Percentiles rank a stretch among this genome's conserved stretches.
phyloP scores from a whole-genome alignment of 345 rosid species.

The Rhodamnia argentea region DNA sequence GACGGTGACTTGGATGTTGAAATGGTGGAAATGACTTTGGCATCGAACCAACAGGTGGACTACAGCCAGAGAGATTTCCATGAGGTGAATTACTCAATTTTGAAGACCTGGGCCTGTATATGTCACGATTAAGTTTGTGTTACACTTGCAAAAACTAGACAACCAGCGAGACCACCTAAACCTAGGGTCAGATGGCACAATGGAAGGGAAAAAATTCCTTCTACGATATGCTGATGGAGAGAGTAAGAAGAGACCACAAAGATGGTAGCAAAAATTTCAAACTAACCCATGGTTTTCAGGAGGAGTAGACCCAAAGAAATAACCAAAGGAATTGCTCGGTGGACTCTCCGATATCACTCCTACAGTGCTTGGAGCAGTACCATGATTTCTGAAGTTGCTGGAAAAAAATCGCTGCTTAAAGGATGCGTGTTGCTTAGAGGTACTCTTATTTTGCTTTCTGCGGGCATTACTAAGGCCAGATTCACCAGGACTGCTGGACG shows the following conservation, averaged over 20 bases:
- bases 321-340: slow-evolving; percentile 90
- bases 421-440: slow-evolving; percentile 52
- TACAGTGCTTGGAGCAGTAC: slow-evolving; percentile 31
- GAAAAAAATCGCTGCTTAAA: slow-evolving; percentile 74
- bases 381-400: slow-evolving; percentile 66
- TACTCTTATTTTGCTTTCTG: slow-evolving; percentile 56
- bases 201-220: neutral
- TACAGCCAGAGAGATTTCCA: slow-evolving; percentile 55
- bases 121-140: neutral
- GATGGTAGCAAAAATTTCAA: neutral
- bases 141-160: neutral
- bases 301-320: slow-evolving; percentile 91
- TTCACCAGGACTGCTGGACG: slow-evolving; percentile 45
- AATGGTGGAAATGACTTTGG: slow-evolving; percentile 90
- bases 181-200: neutral
- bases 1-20: slow-evolving; percentile 95
- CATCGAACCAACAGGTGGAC: slow-evolving; percentile 94
- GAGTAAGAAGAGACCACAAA: neutral
- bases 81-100: slow-evolving; percentile 81
- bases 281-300: slow-evolving; percentile 89
- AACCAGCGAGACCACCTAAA: neutral
- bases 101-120: slow-evolving; percentile 56
- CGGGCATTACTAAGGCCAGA: slow-evolving; percentile 34
- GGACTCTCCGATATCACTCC: slow-evolving; percentile 84
- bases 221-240: neutral